phyloP scores from a whole-genome alignment of 129 eudicot genomes.

The Tagetes patula region DNA sequence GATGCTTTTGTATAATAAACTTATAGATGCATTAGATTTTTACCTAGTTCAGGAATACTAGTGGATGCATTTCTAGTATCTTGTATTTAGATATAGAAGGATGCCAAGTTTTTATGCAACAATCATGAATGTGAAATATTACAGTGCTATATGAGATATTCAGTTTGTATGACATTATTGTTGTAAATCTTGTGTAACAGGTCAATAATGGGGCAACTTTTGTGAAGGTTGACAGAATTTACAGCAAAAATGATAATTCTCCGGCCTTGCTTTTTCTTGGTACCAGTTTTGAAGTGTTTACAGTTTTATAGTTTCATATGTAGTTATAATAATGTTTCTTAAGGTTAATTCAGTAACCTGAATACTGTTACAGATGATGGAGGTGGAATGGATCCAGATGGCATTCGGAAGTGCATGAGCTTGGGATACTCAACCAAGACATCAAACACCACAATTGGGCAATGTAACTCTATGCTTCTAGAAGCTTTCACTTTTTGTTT shows the following conservation, averaged over 20 bases:
- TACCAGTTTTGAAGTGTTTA: constrained; percentile 23
- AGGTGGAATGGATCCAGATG: constrained; percentile 94
- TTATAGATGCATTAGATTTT: background rate
- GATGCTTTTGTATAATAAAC: background rate
- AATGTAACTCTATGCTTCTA: constrained; percentile 48
- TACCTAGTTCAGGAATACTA: background rate
- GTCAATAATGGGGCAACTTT: constrained; percentile 84
- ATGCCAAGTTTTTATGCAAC: background rate
- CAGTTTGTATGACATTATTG: constrained; percentile 19
- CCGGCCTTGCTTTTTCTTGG: constrained; percentile 91
- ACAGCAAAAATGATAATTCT: constrained; percentile 74
- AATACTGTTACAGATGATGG: constrained; percentile 67
- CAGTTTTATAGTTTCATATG: background rate
- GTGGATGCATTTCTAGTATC: background rate
- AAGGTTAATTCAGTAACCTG: constrained; percentile 8
- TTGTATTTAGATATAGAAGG: background rate
- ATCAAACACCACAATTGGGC: constrained; percentile 83
- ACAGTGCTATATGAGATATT: constrained; percentile 3
- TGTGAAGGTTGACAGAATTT: constrained; percentile 79
- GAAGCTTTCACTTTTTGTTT: constrained; percentile 4
- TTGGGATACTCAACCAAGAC: constrained; percentile 93
- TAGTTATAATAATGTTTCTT: background rate
- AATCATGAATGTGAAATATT: background rate
- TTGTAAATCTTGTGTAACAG: constrained; percentile 38
- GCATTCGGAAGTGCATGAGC: constrained; percentile 91